A percentile compares a stretch with the other conserved stretches of the same genome.
Conservation (phyloP, 345 rosid species). For the Eucalyptus tenuipes region DNA sequence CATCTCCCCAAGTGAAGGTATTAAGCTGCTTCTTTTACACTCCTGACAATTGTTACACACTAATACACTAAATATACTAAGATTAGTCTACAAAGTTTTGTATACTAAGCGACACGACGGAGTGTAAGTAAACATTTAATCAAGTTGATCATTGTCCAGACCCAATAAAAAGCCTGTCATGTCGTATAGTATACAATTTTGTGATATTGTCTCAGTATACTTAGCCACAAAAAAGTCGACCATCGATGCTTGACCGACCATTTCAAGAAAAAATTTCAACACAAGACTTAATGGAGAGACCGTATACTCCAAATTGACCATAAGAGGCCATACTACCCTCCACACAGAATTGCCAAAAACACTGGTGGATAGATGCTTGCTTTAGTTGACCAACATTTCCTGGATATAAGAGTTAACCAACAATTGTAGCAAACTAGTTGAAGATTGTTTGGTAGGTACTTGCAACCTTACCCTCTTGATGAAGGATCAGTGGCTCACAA, state of each 20-base stretch:
- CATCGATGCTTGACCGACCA: too few species aligned
- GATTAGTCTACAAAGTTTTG: background rate
- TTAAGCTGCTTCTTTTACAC: background rate
- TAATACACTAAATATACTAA: background rate
- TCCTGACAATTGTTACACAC: background rate
- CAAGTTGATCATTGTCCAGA: background rate
- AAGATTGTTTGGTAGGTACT: conserved; percentile 4
- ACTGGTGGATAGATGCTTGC: background rate
- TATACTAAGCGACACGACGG: too few species aligned
- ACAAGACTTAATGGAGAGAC: background rate
- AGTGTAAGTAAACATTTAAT: background rate
- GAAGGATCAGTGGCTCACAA: conserved; percentile 84
- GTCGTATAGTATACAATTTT: background rate
- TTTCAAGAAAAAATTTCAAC: background rate
- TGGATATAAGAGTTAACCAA: background rate
- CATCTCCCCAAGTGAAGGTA: background rate
- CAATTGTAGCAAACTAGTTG: background rate
- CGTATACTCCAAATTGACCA: background rate
- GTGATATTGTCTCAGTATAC: background rate
- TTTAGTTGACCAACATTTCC: background rate
- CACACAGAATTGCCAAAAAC: background rate
- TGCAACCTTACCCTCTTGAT: conserved; percentile 77
- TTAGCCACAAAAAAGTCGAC: background rate
- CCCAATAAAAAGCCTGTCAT: background rate
- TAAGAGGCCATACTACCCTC: background rate